Evolutionary conservation across 1,284 basidiomycete genomes (phyloP), one percentile per base, ranked within the genome.

Genomic region (Sphaerobolus stellatus): DNA sequence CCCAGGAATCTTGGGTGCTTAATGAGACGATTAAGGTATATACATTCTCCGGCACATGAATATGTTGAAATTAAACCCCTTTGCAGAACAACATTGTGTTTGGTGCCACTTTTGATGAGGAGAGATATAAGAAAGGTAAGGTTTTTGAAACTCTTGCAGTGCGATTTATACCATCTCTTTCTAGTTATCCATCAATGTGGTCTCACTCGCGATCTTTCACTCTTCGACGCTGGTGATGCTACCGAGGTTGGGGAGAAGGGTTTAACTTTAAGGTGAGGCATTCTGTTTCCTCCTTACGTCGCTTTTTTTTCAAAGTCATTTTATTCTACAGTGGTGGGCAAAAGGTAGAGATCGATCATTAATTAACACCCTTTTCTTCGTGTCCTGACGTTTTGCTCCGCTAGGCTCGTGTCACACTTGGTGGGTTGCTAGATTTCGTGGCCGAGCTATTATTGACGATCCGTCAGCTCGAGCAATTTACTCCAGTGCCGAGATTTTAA

Each of bases 1-100:
- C 86, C 1, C 88, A 92, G 65, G 86, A 90, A 62, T 83, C 85
- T 1, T 92, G 88, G 88, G 83, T 86, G 4, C 76, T 79, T 61
- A 85, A 83, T 60, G 76, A 75, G 54, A 79, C 75, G 0, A 77
- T 78, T 53, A 69, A 68, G 56, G 75, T 71, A 49, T 44, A 63
- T 44, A 14, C n/a, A 25, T 41, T 44, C 50, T 46, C 3, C 24
- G 14, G 29, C 16, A 11, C 22, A 20, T 36, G 51, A 33, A 50
- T 45, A n/a, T n/a, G n/a, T n/a, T n/a, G n/a, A n/a, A n/a, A n/a
- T n/a, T n/a, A n/a, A 27, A 46, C 33, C 14, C 14, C 36, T 51
- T 24, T 34, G 3, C 56, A 73, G 69, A 71, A 74, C 50, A 79
- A 77, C 56, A 78, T 78, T 31, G 54, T 79, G 13, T 77, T 78